These are phyloP conservation scores for Bombardia bombarda DNA, from an alignment of 495 filamentous ascomycete species.

Conservation along the genomic window DNA sequence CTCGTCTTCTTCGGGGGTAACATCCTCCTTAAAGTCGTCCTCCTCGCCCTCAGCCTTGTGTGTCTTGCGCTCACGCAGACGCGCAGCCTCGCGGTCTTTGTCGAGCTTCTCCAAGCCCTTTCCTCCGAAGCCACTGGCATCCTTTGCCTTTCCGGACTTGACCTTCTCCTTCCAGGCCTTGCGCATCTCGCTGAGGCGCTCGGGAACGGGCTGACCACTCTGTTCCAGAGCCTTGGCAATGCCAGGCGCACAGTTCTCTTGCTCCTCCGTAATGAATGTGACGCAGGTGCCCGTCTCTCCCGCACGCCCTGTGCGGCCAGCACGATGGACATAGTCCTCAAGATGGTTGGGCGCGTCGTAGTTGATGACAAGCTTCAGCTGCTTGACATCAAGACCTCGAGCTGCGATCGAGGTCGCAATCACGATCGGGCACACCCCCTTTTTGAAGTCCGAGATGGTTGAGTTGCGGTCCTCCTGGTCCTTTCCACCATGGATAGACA, in stretches of 20 bases:
- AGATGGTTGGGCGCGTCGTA: conserved; percentile 95
- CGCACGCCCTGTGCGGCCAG: conserved; percentile 88
- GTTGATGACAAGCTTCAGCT: conserved; percentile 93
- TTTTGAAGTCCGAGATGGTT: conserved; percentile 92
- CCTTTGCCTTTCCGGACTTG: conserved; percentile 83
- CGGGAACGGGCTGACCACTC: conserved; percentile 75
- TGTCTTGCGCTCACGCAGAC: conserved; percentile 74
- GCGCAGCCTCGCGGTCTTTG: conserved; percentile 78
- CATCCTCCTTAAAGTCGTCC: conserved; percentile 78
- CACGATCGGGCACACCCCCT: conserved; percentile 78
- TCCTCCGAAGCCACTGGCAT: conserved; percentile 83
- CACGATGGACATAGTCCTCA: conserved; percentile 97
- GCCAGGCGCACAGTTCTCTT: conserved; percentile 82
- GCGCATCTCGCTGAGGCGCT: conserved; percentile 50
- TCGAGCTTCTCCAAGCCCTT: conserved; percentile 90
- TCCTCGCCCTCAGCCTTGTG: conserved; percentile 87
- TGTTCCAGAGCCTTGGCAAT: conserved; percentile 92
- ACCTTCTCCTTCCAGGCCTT: conserved; percentile 79
- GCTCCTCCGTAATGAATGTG: conserved; percentile 85
- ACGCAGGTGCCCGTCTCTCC: conserved; percentile 93
- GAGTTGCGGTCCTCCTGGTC: conserved; percentile 94
- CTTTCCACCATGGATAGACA: conserved; percentile 94
- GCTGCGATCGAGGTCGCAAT: conserved; percentile 96
- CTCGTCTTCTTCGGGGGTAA: conserved; percentile 48
- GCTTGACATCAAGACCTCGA: conserved; percentile 91